Percentiles rank a stretch among this genome's conserved stretches.
These are phyloP conservation scores for Elsinoe batatas DNA, from an alignment of 2,329 filamentous ascomycete genomes.

Conservation along the genomic window DNA sequence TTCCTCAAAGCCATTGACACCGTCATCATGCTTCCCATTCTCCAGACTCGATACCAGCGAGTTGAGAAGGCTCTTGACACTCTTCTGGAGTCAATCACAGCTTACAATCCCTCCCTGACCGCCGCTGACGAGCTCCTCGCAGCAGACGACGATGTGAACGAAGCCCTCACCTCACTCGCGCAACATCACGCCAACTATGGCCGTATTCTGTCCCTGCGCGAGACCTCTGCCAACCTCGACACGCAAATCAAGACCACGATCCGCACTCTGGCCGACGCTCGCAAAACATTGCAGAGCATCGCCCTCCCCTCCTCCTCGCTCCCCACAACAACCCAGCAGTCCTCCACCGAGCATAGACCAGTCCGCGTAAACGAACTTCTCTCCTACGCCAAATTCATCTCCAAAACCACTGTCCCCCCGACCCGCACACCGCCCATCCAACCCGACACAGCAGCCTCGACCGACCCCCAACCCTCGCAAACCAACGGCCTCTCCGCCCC, in stretches of 20 bases:
- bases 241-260: slow-evolving; percentile 62
- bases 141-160: slow-evolving; percentile 58
- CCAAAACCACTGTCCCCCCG: slow-evolving; percentile 66
- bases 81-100: slow-evolving; percentile 69
- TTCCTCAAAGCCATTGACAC: too few species aligned
- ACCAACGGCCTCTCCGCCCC: slow-evolving; percentile 12
- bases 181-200: slow-evolving; percentile 64
- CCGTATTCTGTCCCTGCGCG: slow-evolving; percentile 59
- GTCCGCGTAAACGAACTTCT: slow-evolving; percentile 66
- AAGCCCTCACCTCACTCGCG: slow-evolving; percentile 46
- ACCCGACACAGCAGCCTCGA: neutral
- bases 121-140: slow-evolving; percentile 59
- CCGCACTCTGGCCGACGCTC: slow-evolving; percentile 58
- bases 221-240: slow-evolving; percentile 56
- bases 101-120: slow-evolving; percentile 64
- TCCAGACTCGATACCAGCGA: slow-evolving; percentile 36
- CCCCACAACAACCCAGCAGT: slow-evolving; percentile 31
- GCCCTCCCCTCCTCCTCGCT: slow-evolving; percentile 49
- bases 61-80: slow-evolving; percentile 46
- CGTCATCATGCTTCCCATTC: slow-evolving; percentile 31
- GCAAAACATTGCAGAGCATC: slow-evolving; percentile 60
- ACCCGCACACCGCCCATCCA: slow-evolving; percentile 30
- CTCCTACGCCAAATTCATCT: slow-evolving; percentile 67
- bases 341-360: slow-evolving; percentile 33
- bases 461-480: neutral